Base-by-base conservation (phyloP, 1,284 basidiomycete genomes). In the Pholiota adiposa region DNA sequence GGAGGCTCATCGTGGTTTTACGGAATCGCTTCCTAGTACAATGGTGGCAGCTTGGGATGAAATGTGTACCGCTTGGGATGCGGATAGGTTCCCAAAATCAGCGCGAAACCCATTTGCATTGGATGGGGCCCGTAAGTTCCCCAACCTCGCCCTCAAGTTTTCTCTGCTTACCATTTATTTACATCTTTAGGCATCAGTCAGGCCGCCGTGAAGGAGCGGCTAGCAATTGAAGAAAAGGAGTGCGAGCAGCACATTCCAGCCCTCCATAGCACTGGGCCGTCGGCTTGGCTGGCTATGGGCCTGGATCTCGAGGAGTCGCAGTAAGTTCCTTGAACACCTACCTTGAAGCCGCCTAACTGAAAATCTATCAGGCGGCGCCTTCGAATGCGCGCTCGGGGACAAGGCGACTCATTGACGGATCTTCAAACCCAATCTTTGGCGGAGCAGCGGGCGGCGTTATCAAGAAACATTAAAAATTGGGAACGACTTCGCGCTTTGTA, bases 401-500 rank as follows among this genome's bases (percentile, higher is more conserved):
- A 29, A 8, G 46, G 12, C 44, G 18, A 36, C 5, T n/a, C 36
- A 11, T 18, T 23, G 3, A 33, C 29, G 48, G n/a, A n/a, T n/a
- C n/a, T n/a, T n/a, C n/a, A 34, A 6, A 19, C 14, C 1, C 16
- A 19, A 2, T 16, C 16, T 18, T 9, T 58, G n/a, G 21, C 9
- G 19, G 34, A 51, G 14, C 49, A 52, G 40, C 23, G 53, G 12
- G 51, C 52, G 12, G 36, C 36, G 8, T 38, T 65, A 14, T 27
- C 46, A 8, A 43, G 16, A 1, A 61, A 62, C 41, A 53, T 65
- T 3, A 21, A 29, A 25, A 33, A 36, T 18, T 65, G 62, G 62
- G 56, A 59, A 21, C 34, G 52, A 36, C 21, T 63, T n/a, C 55
- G 55, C 9, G 21, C 33, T 0, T 54, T 59, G 5, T 66, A 63